These are phyloP conservation scores for Microstegium vimineum DNA, from an alignment of 176 grass and related monocot species.

Conservation along the genomic window DNA sequence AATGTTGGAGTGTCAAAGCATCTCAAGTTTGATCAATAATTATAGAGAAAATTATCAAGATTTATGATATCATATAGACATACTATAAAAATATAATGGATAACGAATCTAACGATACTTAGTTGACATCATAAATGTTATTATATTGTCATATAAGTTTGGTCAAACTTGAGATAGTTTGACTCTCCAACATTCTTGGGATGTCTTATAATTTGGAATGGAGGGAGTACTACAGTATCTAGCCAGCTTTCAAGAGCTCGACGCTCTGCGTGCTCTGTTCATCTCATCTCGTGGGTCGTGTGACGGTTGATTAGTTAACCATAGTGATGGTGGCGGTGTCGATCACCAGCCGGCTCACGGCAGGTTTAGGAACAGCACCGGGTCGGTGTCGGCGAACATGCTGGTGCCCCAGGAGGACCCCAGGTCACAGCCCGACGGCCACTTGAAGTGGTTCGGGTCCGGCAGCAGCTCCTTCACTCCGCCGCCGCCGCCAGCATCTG, in stretches of 20 bases:
- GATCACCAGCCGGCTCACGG: slow-evolving; percentile 25
- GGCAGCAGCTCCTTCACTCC: neutral
- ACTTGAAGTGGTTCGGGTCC: slow-evolving; percentile 44
- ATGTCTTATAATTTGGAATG: no score
- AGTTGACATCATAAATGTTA: no score
- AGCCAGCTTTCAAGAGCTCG: neutral
- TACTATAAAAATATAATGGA: no score
- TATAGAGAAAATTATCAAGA: no score
- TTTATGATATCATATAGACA: no score
- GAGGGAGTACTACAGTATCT: no score
- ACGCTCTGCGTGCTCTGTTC: neutral
- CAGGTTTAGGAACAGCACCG: slow-evolving; percentile 41
- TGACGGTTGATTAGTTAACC: neutral
- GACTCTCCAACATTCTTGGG: no score
- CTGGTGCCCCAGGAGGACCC: slow-evolving; percentile 30
- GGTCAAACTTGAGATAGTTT: no score
- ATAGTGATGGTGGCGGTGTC: neutral
- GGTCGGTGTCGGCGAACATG: slow-evolving; percentile 41
- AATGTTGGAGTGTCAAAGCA: no score
- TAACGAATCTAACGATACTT: no score
- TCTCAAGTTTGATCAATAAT: no score
- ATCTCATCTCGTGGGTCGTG: neutral
- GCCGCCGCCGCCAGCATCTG: neutral
- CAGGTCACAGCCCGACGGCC: slow-evolving; percentile 48
- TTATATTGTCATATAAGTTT: no score